Evolutionary conservation across 768 basidiomycete genomes (phyloP), one percentile per base, ranked within the genome.

Genomic region (Psilocybe subaeruginosa): DNA sequence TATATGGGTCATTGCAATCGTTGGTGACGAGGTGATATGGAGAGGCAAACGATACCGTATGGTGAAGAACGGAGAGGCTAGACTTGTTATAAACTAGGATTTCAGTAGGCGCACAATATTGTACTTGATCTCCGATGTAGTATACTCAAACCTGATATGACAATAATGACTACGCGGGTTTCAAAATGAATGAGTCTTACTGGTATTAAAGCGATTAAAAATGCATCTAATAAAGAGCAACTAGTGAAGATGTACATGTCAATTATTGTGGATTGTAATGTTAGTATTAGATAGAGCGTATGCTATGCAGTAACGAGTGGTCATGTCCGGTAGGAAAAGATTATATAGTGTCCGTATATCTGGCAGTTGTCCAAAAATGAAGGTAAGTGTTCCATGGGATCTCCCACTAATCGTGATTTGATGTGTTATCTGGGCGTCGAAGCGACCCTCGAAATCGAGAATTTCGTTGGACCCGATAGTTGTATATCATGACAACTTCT

Each of bases 21-120:
- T 89, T 53, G 95, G 96, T 30, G 81, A 87, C 71, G 85, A 87
- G 59, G 93, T 99, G 33, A 79, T 81, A 0, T 99, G 97, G 97
- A 83, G 97, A 70, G 97, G 96, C 0, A 81, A 77, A 69, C 82
- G 73, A 64, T 99, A 98, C 74, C 80, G 81, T 64, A 84, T 98
- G 48, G 72, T 88, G 61, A 76, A 75, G 37, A 90, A 93, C 66
- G 95, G 96, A 49, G 89, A 90, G 71, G 88, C 87, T 6, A 64
- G 61, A 49, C 48, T 68, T 19, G 57, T 54, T 50, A 37, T 46
- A 43, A 56, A 19, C 11, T 54, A 51, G 52, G 12, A 9, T 48
- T 46, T 12, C n/a, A 31, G 23, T 19, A 45, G n/a, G 30, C 9
- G 39, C 12, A 8, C 23, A 19, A 43, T 27, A 29, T 30, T 31